Percentiles rank a stretch among this genome's conserved stretches.
These are phyloP conservation scores for Trichoderma koningii DNA, from an alignment of 2,329 filamentous ascomycete species.

Conservation along the genomic window DNA sequence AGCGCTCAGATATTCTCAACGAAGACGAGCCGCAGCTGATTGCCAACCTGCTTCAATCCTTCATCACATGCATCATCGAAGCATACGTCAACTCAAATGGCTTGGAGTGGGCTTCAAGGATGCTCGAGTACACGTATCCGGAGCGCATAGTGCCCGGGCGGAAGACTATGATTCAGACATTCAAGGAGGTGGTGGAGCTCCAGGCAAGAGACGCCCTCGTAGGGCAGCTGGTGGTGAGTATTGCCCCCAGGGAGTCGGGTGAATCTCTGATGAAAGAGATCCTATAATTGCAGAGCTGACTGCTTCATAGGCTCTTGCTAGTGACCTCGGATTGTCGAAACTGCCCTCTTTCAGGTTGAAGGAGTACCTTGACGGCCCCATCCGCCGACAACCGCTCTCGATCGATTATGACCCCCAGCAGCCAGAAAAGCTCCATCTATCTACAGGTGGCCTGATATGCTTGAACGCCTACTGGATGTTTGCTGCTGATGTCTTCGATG, in stretches of 20 bases:
- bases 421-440: conserved; percentile 57
- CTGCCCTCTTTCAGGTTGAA: conserved; percentile 51
- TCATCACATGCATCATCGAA: conserved; percentile 76
- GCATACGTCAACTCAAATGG: conserved; percentile 66
- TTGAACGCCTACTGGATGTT: conserved; percentile 65
- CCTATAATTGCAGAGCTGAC: neutral
- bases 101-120: conserved; percentile 62
- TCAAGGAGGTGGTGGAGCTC: conserved; percentile 63
- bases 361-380: conserved; percentile 46
- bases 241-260: too few relatives aligned
- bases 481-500: conserved; percentile 61
- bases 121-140: conserved; percentile 70
- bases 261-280: neutral
- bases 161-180: conserved; percentile 63
- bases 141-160: conserved; percentile 63
- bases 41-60: conserved; percentile 68
- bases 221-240: conserved; percentile 68
- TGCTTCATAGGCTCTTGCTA: conserved; percentile 57
- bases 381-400: conserved; percentile 50
- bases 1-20: conserved; percentile 40
- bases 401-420: conserved; percentile 49
- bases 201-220: conserved; percentile 65
- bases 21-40: conserved; percentile 63
- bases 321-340: conserved; percentile 59
- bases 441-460: conserved; percentile 60